phyloP scores from a whole-genome alignment of 179 eudicot species.

The Camellia oleifera region DNA sequence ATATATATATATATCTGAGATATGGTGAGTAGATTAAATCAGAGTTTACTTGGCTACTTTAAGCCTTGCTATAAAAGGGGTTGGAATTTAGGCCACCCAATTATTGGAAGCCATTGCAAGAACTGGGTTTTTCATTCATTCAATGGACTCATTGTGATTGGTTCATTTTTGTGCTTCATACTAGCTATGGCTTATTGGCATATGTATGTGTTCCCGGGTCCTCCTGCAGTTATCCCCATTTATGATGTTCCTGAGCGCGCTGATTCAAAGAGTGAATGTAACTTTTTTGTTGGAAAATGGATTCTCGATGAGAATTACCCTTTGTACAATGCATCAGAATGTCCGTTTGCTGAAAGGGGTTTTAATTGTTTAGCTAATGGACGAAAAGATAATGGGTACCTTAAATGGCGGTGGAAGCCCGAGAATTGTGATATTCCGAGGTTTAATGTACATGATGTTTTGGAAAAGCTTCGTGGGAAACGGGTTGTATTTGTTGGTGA shows the following conservation, averaged over 20 bases:
- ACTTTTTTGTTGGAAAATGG: conserved; percentile 90
- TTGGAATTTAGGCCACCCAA: conserved; percentile 37
- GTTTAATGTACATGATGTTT: conserved; percentile 40
- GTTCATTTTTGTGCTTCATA: conserved; percentile 37
- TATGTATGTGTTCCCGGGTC: conserved; percentile 34
- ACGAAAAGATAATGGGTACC: conserved; percentile 55
- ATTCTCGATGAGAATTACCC: conserved; percentile 69
- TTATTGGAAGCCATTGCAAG: conserved; percentile 32
- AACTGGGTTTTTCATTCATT: conserved; percentile 37
- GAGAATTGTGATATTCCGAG: conserved; percentile 66
- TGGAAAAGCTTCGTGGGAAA: conserved; percentile 67
- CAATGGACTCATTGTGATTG: conserved; percentile 32
- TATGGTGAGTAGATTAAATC: conserved; percentile 30
- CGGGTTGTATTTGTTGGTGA: conserved; percentile 95
- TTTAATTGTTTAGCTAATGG: conserved; percentile 89
- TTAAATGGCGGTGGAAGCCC: conserved; percentile 96
- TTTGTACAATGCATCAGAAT: conserved; percentile 77
- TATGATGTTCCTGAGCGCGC: conserved; percentile 20
- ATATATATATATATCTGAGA: not conserved
- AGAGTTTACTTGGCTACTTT: conserved; percentile 37
- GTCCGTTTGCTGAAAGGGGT: conserved; percentile 81
- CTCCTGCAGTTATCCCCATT: conserved; percentile 25
- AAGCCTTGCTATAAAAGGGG: conserved; percentile 38
- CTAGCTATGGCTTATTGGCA: conserved; percentile 43
- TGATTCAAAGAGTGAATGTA: conserved; percentile 37